Percentiles rank a stretch among this genome's conserved stretches.
phyloP scores from a whole-genome alignment of 345 rosid species.

The Citropsis articulata region DNA sequence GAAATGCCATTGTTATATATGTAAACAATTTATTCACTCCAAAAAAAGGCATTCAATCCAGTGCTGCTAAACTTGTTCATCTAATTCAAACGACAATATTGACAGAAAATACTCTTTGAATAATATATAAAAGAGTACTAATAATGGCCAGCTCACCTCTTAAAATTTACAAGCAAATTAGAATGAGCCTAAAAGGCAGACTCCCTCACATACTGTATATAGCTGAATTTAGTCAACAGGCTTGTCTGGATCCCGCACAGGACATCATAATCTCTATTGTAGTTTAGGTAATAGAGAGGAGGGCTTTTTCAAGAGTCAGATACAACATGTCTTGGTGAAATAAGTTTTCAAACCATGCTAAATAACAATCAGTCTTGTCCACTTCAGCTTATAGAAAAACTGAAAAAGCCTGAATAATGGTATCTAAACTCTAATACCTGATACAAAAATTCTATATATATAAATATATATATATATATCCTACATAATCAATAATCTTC shows the following conservation, averaged over 20 bases:
- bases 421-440: background rate
- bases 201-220: background rate
- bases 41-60: conserved; percentile 1
- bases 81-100: background rate
- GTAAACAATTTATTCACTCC: background rate
- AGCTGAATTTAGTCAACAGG: background rate
- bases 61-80: background rate
- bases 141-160: background rate
- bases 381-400: background rate
- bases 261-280: background rate
- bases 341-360: background rate
- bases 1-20: background rate
- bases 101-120: background rate
- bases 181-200: background rate
- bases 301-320: background rate
- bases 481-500: background rate
- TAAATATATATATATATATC: background rate
- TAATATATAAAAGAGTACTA: background rate
- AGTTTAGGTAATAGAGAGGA: background rate
- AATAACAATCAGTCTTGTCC: background rate
- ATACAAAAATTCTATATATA: too few species aligned
- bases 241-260: background rate
- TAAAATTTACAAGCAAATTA: background rate
- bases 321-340: background rate
- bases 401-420: background rate